phyloP scores from a whole-genome alignment of 108 stramenopile genomes.

The Nitzschia putrida region DNA sequence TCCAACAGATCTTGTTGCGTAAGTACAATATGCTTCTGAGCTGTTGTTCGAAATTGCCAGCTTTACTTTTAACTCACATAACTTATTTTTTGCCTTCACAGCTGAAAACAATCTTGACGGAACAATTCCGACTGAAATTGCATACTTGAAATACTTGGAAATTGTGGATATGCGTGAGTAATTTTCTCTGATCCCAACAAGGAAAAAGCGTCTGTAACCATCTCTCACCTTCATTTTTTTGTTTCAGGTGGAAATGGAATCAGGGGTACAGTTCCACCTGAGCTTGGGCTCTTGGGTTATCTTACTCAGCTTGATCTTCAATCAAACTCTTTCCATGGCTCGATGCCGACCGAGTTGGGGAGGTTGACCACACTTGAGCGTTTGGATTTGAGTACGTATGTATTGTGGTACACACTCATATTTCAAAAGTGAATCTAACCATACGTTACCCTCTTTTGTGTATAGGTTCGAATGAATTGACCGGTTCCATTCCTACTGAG shows the following conservation, averaged over 20 bases:
- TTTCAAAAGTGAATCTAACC: not conserved
- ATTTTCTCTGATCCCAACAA: too few species aligned
- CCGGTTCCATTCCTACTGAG: constrained; percentile 11
- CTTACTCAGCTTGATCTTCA: not conserved
- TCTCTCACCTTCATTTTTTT: not conserved
- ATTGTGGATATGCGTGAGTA: constrained; percentile 14
- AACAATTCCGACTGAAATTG: constrained; percentile 17
- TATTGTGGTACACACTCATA: not conserved
- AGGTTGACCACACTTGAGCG: not conserved
- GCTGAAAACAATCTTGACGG: constrained; percentile 18
- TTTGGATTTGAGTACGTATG: constrained; percentile 11
- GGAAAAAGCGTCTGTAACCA: too few species aligned
- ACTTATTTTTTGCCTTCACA: not conserved
- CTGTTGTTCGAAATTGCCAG: not conserved
- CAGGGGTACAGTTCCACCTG: not conserved
- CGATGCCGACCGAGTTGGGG: constrained; percentile 11
- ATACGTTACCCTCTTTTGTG: not conserved
- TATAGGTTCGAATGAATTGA: constrained; percentile 36
- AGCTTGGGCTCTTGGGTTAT: not conserved
- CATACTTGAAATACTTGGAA: constrained; percentile 4
- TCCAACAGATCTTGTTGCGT: constrained; percentile 1
- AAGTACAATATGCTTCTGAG: not conserved
- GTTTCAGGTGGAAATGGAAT: constrained; percentile 16
- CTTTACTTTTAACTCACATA: too few species aligned
- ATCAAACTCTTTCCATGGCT: not conserved